These are phyloP conservation scores for Melampsora americana DNA, from an alignment of 1,284 basidiomycete genomes.

Conservation along the genomic window DNA sequence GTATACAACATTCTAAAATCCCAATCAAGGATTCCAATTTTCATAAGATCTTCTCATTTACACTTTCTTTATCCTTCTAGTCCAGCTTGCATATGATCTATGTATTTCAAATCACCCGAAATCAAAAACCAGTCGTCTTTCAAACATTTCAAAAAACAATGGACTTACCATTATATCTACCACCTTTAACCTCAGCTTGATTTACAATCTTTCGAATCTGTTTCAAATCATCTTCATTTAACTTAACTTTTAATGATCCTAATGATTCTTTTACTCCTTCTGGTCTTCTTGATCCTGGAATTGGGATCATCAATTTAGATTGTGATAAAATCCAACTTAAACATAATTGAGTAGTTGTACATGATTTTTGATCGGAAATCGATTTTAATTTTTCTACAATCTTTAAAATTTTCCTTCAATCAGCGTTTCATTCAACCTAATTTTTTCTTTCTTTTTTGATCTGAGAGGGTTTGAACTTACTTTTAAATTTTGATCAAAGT, in stretches of 20 bases:
- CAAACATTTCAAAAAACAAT: neutral
- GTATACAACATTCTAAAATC: too few relatives aligned
- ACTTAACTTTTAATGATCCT: conserved; percentile 2
- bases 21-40: too few relatives aligned
- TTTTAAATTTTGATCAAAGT: conserved; percentile 54
- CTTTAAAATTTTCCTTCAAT: too few relatives aligned
- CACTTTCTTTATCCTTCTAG: neutral
- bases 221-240: conserved; percentile 10
- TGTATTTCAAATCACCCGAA: neutral
- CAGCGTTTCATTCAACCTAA: neutral
- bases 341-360: conserved; percentile 55
- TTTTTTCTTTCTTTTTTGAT: neutral
- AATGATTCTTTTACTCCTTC: conserved; percentile 37
- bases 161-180: conserved; percentile 22
- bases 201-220: conserved; percentile 11
- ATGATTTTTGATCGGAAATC: conserved; percentile 53
- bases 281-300: conserved; percentile 53
- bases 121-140: too few relatives aligned
- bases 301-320: conserved; percentile 54
- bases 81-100: neutral
- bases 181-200: conserved; percentile 26
- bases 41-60: too few relatives aligned
- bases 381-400: conserved; percentile 34
- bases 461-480: conserved; percentile 44
- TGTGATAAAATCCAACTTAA: conserved; percentile 57